These are phyloP conservation scores for Salvia rosmarinus DNA, from an alignment of 257 asterid species.

Conservation along the genomic window DNA sequence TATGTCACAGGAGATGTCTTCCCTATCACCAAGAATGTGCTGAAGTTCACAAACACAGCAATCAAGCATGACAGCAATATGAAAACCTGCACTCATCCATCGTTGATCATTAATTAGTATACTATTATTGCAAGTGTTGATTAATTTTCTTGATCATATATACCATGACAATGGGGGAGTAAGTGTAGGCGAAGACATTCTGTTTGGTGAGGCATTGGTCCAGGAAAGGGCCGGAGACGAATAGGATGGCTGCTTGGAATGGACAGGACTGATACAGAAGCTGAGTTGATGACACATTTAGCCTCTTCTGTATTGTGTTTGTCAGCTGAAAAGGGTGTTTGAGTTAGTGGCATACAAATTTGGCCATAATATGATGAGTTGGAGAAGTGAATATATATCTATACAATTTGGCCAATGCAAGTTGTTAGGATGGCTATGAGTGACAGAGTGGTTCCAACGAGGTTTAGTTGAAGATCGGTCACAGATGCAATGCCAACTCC, in stretches of 20 bases:
- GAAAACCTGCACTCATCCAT: conserved; percentile 50
- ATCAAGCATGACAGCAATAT: conserved; percentile 78
- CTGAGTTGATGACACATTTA: conserved; percentile 83
- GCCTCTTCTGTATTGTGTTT: conserved; percentile 87
- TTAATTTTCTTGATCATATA: neutral
- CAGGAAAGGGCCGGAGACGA: conserved; percentile 69
- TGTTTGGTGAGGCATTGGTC: conserved; percentile 76
- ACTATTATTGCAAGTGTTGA: no score
- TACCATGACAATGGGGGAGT: conserved; percentile 73
- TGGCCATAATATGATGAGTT: no score
- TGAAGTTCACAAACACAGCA: conserved; percentile 88
- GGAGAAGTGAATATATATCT: neutral
- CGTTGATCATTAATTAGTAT: no score
- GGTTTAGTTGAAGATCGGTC: conserved; percentile 91
- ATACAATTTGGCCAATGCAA: conserved; percentile 90
- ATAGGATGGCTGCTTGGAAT: conserved; percentile 81
- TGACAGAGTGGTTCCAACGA: conserved; percentile 77
- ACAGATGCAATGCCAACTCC: conserved; percentile 93
- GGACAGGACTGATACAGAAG: conserved; percentile 90
- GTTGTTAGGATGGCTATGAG: conserved; percentile 85
- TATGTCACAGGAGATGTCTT: conserved; percentile 94
- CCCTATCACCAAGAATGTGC: conserved; percentile 91
- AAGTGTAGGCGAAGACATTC: conserved; percentile 72
- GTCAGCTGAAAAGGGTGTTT: conserved; percentile 56
- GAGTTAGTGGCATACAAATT: neutral